Conservation (phyloP, 345 rosid genomes). For the Lepidium aucheri region DNA sequence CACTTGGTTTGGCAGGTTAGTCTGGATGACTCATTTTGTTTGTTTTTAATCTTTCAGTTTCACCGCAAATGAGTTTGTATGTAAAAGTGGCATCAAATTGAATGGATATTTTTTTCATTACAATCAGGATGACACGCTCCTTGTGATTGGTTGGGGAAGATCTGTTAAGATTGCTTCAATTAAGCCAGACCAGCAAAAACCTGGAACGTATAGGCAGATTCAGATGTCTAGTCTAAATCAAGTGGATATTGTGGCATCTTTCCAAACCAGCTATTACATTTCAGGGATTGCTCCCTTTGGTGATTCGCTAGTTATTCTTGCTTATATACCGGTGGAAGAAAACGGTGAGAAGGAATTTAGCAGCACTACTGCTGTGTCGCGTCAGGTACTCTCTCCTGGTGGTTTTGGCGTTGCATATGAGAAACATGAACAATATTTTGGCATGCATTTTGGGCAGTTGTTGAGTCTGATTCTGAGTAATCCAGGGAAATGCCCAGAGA, state of each 20-base stretch:
- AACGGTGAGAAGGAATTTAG: constrained; percentile 75
- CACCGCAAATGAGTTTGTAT: background rate
- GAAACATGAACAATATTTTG: background rate
- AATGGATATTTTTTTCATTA: background rate
- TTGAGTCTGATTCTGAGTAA: constrained; percentile 20
- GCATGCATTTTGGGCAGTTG: background rate
- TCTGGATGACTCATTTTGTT: background rate
- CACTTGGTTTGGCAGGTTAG: constrained; percentile 99
- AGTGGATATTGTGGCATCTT: constrained; percentile 96
- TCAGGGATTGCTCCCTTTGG: constrained; percentile 99
- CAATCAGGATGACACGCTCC: constrained; percentile 69
- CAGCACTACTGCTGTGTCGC: constrained; percentile 50
- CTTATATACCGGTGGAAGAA: constrained; percentile 81
- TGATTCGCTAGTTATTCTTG: constrained; percentile 94
- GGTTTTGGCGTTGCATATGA: background rate
- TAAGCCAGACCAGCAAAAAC: constrained; percentile 48
- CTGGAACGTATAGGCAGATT: constrained; percentile 52
- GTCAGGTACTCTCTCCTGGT: constrained; percentile 60
- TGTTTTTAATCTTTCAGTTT: background rate
- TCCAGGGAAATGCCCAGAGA: constrained; percentile 94
- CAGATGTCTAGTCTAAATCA: constrained; percentile 56
- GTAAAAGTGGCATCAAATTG: background rate
- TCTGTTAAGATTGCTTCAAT: constrained; percentile 89
- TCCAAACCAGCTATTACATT: constrained; percentile 94
- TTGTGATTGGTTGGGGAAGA: constrained; percentile 99